Percentiles rank a stretch among this genome's conserved stretches.
Conservation (phyloP, 805 yeast species). For the Wickerhamia fluorescens region DNA sequence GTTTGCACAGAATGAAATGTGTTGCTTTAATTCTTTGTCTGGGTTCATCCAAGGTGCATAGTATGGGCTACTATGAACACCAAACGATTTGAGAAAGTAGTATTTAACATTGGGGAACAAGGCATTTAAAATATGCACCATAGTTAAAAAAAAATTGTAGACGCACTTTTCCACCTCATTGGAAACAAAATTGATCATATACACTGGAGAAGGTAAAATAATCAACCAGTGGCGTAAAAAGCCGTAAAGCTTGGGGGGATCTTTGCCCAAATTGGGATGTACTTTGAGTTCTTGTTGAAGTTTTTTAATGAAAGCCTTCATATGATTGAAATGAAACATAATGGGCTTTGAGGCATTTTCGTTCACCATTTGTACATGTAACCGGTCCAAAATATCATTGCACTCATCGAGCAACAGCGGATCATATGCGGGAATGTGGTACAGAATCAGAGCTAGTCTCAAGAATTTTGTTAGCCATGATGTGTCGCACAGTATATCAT, state of each 20-base stretch:
- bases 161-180: slow-evolving; percentile 10
- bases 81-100: slow-evolving; percentile 15
- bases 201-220: slow-evolving; percentile 14
- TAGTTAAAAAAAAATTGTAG: slow-evolving; percentile 8
- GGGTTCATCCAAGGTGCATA: slow-evolving; percentile 5
- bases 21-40: too few species aligned
- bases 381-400: slow-evolving; percentile 3
- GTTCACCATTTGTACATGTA: not conserved
- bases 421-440: slow-evolving; percentile 4
- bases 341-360: slow-evolving; percentile 1
- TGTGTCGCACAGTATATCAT: too few species aligned
- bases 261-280: slow-evolving; percentile 2
- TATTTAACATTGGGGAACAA: slow-evolving; percentile 16
- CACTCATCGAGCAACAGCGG: slow-evolving; percentile 1
- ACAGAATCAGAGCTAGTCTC: slow-evolving; percentile 1
- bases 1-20: not conserved
- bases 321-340: slow-evolving; percentile 8
- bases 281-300: slow-evolving; percentile 3
- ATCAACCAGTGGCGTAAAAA: slow-evolving; percentile 16
- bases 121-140: slow-evolving; percentile 12
- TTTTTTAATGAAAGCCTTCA: slow-evolving; percentile 5
- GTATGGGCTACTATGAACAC: too few species aligned
- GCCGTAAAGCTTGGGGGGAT: slow-evolving; percentile 9
- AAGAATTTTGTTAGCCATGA: slow-evolving; percentile 1
- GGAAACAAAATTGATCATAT: slow-evolving; percentile 4